Evolutionary conservation across 352 stramenopile species (phyloP).

Genomic region (Pythium chondricola): DNA sequence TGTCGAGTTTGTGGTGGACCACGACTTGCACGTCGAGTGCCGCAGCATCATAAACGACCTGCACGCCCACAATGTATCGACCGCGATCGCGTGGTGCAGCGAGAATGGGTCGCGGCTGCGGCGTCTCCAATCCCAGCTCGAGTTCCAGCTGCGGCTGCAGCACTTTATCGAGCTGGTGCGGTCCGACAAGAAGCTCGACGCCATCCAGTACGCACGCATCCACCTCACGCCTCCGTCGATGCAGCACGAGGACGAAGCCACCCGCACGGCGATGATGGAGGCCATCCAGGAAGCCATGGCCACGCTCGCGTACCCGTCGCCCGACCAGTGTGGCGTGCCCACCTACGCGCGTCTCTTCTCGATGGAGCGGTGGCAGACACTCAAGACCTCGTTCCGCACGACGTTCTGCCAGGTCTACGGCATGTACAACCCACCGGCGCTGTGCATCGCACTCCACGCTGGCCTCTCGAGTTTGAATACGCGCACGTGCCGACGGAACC

Average conservation of each 20-base stretch:
- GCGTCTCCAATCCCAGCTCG: slow-evolving; percentile 59
- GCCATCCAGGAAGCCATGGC: slow-evolving; percentile 69
- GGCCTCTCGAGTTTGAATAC: slow-evolving; percentile 75
- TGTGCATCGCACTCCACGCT: slow-evolving; percentile 59
- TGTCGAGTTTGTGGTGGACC: slow-evolving; percentile 58
- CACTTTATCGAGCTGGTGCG: slow-evolving; percentile 81
- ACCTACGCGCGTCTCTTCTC: slow-evolving; percentile 63
- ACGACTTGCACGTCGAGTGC: slow-evolving; percentile 50
- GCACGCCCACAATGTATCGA: slow-evolving; percentile 31
- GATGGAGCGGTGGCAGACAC: slow-evolving; percentile 41
- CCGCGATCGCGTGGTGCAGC: slow-evolving; percentile 60
- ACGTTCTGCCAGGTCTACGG: slow-evolving; percentile 68
- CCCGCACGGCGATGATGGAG: slow-evolving; percentile 47
- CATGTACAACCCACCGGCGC: slow-evolving; percentile 54
- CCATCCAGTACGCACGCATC: slow-evolving; percentile 59
- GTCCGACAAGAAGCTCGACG: slow-evolving; percentile 55
- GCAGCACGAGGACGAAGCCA: slow-evolving; percentile 46
- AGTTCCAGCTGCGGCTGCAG: slow-evolving; percentile 69
- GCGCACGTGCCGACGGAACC: slow-evolving; percentile 50
- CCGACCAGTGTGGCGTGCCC: slow-evolving; percentile 51
- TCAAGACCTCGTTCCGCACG: slow-evolving; percentile 51
- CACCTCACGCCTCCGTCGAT: slow-evolving; percentile 60
- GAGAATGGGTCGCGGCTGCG: slow-evolving; percentile 68
- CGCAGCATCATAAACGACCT: slow-evolving; percentile 54
- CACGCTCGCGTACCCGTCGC: slow-evolving; percentile 61